Conservation (phyloP, 2,329 filamentous ascomycete genomes). For the Pezicula carpinea region DNA sequence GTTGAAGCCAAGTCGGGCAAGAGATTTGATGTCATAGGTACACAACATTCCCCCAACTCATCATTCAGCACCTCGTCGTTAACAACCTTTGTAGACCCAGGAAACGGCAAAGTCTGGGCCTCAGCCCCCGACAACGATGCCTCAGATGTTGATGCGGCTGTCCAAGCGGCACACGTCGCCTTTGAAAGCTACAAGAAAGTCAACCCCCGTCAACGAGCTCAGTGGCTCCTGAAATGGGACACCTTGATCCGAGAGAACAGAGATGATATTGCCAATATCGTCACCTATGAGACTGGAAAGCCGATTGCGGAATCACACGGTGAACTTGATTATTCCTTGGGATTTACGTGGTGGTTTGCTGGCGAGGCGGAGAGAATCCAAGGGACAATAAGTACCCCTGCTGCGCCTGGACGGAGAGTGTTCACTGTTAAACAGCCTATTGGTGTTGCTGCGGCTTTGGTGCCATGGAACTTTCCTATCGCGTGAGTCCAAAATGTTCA, state of each 20-base stretch:
- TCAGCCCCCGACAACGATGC: conserved; percentile 36
- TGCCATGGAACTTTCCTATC: conserved; percentile 70
- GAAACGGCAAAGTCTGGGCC: conserved; percentile 36
- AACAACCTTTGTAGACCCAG: conserved; percentile 36
- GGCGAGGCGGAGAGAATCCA: conserved; percentile 59
- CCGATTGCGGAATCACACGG: conserved; percentile 45
- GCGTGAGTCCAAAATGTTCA: conserved; percentile 33
- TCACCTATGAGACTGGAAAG: conserved; percentile 56
- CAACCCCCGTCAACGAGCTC: conserved; percentile 56
- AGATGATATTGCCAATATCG: conserved; percentile 57
- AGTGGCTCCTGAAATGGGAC: conserved; percentile 62
- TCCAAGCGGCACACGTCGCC: conserved; percentile 53
- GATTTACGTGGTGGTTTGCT: conserved; percentile 51
- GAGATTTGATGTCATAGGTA: conserved; percentile 51
- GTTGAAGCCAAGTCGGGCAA: conserved; percentile 50
- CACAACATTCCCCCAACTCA: background rate
- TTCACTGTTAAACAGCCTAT: conserved; percentile 73
- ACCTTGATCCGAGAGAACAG: conserved; percentile 55
- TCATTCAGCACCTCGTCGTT: conserved; percentile 1
- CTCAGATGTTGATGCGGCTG: conserved; percentile 57
- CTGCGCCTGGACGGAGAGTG: conserved; percentile 57
- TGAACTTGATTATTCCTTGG: conserved; percentile 47
- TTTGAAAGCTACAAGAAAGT: conserved; percentile 56
- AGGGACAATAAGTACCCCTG: conserved; percentile 54
- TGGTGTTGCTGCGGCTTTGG: conserved; percentile 62